Evolutionary conservation across 768 basidiomycete genomes (phyloP).

Genomic region (Hypholoma fasciculare): DNA sequence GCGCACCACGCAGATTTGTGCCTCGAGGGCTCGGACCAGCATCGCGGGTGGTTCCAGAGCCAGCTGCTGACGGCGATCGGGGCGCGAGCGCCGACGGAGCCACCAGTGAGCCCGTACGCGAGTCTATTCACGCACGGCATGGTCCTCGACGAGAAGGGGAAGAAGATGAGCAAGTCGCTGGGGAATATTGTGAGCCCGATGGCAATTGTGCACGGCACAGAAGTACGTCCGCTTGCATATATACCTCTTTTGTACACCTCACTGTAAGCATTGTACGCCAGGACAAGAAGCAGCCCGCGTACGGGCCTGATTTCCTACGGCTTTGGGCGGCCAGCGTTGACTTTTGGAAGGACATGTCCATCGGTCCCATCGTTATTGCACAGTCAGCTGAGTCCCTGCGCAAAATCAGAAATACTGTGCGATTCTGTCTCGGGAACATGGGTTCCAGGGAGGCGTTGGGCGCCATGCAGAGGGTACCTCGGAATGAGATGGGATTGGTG

Average conservation of each 20-base stretch:
- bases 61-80: constrained; percentile 83
- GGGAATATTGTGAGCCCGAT: constrained; percentile 91
- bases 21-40: constrained; percentile 95
- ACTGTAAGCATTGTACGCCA: constrained; percentile 38
- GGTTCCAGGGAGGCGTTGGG: constrained; percentile 34
- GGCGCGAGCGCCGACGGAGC: constrained; percentile 32
- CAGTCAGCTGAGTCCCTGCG: constrained; percentile 76
- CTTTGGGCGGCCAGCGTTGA: constrained; percentile 93
- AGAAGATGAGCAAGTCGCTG: constrained; percentile 97
- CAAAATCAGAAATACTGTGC: constrained; percentile 82
- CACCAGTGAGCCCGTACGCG: constrained; percentile 58
- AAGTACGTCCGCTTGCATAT: constrained; percentile 43
- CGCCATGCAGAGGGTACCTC: constrained; percentile 35
- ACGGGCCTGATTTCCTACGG: constrained; percentile 85
- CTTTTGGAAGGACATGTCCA: constrained; percentile 85
- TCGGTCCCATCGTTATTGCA: constrained; percentile 75
- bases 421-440: constrained; percentile 86
- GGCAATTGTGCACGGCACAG: constrained; percentile 75
- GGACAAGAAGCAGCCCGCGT: constrained; percentile 69
- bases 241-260: background rate
- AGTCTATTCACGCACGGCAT: constrained; percentile 94
- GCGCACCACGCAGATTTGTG: constrained; percentile 77
- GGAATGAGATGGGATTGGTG: constrained; percentile 64
- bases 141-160: constrained; percentile 87
- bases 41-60: constrained; percentile 99